These are phyloP conservation scores for Clonostachys byssicola DNA, from an alignment of 2,329 filamentous ascomycete genomes.

Conservation along the genomic window DNA sequence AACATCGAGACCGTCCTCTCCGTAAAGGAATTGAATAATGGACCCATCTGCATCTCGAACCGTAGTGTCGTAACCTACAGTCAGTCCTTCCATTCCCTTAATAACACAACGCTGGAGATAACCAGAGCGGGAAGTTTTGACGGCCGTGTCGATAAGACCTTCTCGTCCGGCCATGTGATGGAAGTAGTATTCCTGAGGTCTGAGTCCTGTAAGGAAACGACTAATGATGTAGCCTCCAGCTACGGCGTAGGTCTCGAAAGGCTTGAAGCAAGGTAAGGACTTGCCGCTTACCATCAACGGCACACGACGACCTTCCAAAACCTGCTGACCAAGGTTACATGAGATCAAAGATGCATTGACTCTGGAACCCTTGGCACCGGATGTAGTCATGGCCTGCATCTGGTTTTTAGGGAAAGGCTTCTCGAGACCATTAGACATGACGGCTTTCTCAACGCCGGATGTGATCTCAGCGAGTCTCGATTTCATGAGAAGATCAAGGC, in stretches of 20 bases:
- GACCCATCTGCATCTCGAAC: constrained; percentile 93
- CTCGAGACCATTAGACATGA: constrained; percentile 76
- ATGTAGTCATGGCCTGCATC: constrained; percentile 98
- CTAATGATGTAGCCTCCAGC: constrained; percentile 93
- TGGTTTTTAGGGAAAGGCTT: constrained; percentile 96
- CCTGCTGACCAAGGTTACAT: constrained; percentile 94
- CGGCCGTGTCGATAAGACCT: constrained; percentile 96
- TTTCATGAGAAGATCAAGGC: constrained; percentile 86
- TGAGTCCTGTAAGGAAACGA: constrained; percentile 95
- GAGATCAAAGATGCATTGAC: constrained; percentile 98
- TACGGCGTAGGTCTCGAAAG: constrained; percentile 83
- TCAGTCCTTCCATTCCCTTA: constrained; percentile 96
- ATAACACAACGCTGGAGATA: constrained; percentile 96
- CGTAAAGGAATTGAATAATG: constrained; percentile 92
- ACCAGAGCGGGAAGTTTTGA: constrained; percentile 95
- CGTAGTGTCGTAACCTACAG: constrained; percentile 88
- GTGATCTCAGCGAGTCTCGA: constrained; percentile 66
- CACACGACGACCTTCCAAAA: constrained; percentile 90
- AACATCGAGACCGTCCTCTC: constrained; percentile 92
- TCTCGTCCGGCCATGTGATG: constrained; percentile 99
- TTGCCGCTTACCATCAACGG: constrained; percentile 98
- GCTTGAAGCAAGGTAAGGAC: constrained; percentile 87
- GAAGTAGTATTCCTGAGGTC: constrained; percentile 98
- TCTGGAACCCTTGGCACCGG: constrained; percentile 86
- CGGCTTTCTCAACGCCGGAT: constrained; percentile 70